A percentile compares a stretch with the other conserved stretches of the same genome.
These are phyloP conservation scores for Eimeria sp. DNA, from an alignment of 169 alveolate genomes.

Conservation along the genomic window DNA sequence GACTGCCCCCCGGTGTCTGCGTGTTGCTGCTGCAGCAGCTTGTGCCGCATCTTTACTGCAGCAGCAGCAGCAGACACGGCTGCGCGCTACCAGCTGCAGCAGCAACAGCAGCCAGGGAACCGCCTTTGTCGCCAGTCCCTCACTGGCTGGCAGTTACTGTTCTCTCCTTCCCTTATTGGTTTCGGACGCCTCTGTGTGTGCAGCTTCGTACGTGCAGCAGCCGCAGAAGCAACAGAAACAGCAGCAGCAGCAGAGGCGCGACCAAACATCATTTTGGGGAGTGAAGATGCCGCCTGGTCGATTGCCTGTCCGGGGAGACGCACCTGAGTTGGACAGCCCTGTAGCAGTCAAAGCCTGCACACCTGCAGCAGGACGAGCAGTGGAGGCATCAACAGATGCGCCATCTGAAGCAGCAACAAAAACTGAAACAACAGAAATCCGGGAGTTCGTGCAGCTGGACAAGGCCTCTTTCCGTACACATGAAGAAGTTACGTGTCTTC, in stretches of 20 bases:
- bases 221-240: conserved; percentile 5
- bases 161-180: background rate
- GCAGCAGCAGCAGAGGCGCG: background rate
- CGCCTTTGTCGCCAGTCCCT: background rate
- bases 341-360: background rate
- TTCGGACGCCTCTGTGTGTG: background rate
- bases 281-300: conserved; percentile 9
- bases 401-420: background rate
- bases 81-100: background rate
- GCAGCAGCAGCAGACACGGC: conserved; percentile 49
- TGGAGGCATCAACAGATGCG: background rate
- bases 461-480: background rate
- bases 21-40: conserved; percentile 61
- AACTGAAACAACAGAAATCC: background rate
- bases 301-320: background rate
- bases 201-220: conserved; percentile 14
- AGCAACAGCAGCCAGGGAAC: conserved; percentile 11
- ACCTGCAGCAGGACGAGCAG: conserved; percentile 22
- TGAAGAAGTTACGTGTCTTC: conserved; percentile 41
- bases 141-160: background rate
- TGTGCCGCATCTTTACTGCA: conserved; percentile 45
- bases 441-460: conserved; percentile 31
- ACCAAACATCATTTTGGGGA: background rate
- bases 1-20: background rate
- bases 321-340: background rate